phyloP scores from a whole-genome alignment of 2,329 filamentous ascomycete species.

The Corniculantispora saksenae region DNA sequence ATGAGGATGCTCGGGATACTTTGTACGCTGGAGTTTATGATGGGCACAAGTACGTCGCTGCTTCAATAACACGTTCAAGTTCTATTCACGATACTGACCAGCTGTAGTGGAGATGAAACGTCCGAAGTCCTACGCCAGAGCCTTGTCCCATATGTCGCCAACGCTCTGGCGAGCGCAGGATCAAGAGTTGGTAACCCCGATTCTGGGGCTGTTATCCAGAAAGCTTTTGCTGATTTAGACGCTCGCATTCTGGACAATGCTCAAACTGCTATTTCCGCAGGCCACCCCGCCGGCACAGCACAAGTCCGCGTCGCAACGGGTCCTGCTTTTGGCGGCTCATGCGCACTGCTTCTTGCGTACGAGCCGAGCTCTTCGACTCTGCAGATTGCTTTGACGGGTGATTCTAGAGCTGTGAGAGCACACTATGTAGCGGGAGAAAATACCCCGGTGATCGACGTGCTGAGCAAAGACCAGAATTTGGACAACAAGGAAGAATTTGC shows the following conservation, averaged over 20 bases:
- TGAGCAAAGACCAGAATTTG: not conserved
- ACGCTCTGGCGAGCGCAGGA: not conserved
- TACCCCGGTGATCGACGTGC: not conserved
- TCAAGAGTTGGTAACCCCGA: not conserved
- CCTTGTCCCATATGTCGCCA: conserved; percentile 12
- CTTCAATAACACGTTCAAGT: not conserved
- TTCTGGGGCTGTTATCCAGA: not conserved
- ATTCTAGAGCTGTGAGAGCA: conserved; percentile 2
- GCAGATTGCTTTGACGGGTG: not conserved
- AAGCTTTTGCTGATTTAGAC: not conserved
- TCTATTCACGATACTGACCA: not conserved
- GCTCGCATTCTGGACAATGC: conserved; percentile 1
- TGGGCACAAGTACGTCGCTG: conserved; percentile 10
- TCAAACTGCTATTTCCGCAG: not conserved
- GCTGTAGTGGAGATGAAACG: not conserved
- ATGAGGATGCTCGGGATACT: not conserved
- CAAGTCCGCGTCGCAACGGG: not conserved
- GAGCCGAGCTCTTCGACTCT: not conserved
- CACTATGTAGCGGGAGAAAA: not conserved
- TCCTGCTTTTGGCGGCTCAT: conserved; percentile 10
- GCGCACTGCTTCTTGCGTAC: conserved; percentile 2
- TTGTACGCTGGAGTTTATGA: conserved; percentile 10
- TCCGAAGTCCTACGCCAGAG: not conserved
- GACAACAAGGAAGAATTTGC: not conserved
- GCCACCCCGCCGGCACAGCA: conserved; percentile 1